A percentile compares a stretch with the other conserved stretches of the same genome.
Conservation (phyloP, 306 rosid species). For the Styphnolobium japonicum region DNA sequence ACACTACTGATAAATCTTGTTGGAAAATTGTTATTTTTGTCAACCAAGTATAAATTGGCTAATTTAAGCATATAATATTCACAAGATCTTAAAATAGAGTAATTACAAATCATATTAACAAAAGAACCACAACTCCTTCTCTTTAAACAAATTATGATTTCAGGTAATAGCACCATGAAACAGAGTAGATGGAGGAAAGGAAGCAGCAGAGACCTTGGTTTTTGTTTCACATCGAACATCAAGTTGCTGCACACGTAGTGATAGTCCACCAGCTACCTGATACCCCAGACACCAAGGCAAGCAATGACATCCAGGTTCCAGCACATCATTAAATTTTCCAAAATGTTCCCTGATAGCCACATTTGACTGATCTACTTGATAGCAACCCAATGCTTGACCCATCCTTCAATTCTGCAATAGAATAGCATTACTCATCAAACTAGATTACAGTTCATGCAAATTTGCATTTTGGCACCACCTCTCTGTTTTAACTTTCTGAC, state of each 20-base stretch:
- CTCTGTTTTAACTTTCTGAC: neutral
- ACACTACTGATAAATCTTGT: neutral
- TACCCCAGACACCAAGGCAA: constrained; percentile 72
- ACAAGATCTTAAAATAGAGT: neutral
- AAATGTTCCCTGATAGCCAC: constrained; percentile 64
- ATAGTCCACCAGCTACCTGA: constrained; percentile 52
- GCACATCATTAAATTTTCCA: constrained; percentile 52
- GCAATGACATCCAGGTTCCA: constrained; percentile 72
- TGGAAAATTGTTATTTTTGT: neutral
- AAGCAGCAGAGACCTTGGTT: constrained; percentile 49
- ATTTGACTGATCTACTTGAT: constrained; percentile 61
- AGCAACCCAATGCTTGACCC: constrained; percentile 66
- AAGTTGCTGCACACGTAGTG: constrained; percentile 67
- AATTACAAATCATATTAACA: neutral
- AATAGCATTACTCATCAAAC: constrained; percentile 9
- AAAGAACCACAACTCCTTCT: neutral
- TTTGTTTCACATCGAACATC: constrained; percentile 67
- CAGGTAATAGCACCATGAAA: neutral
- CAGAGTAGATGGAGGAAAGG: neutral
- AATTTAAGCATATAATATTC: neutral
- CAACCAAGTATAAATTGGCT: neutral
- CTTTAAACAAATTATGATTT: neutral
- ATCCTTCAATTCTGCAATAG: constrained; percentile 42
- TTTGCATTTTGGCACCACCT: constrained; percentile 6
- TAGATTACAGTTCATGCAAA: neutral